phyloP scores from a whole-genome alignment of 768 basidiomycete species.

The Suillus variegatus region DNA sequence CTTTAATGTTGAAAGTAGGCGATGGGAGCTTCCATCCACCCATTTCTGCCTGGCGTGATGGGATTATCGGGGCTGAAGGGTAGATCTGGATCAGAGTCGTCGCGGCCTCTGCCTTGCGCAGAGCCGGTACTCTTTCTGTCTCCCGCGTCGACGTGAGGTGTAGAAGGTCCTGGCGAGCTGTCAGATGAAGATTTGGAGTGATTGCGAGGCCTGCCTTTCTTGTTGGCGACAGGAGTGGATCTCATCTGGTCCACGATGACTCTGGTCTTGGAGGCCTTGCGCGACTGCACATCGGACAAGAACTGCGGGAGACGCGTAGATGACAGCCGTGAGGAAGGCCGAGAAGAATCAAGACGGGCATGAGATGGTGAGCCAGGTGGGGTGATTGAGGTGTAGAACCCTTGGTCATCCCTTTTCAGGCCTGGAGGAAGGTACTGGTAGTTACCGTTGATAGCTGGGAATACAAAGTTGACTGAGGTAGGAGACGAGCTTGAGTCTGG shows the following conservation, averaged over 20 bases:
- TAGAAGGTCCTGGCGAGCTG: background rate
- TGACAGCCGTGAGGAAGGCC: slow-evolving; percentile 32
- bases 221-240: slow-evolving; percentile 26
- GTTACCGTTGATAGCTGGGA: slow-evolving; percentile 47
- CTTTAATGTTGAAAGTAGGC: background rate
- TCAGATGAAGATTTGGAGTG: slow-evolving; percentile 11
- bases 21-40: slow-evolving; percentile 2
- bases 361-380: slow-evolving; percentile 16
- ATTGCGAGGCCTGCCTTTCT: slow-evolving; percentile 16
- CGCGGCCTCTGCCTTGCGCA: background rate
- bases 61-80: background rate
- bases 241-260: slow-evolving; percentile 60
- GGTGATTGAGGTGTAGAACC: slow-evolving; percentile 46
- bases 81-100: background rate
- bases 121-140: no score
- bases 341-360: slow-evolving; percentile 11
- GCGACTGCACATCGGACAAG: slow-evolving; percentile 40
- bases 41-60: background rate
- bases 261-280: slow-evolving; percentile 54
- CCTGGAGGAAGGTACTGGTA: slow-evolving; percentile 32
- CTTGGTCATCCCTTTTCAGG: slow-evolving; percentile 55
- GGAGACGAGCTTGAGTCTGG: slow-evolving; percentile 15
- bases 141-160: background rate
- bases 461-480: slow-evolving; percentile 38
- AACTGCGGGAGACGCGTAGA: slow-evolving; percentile 48